Evolutionary conservation across 371 early-diverging fungal genomes (phyloP), one percentile per base, ranked within the genome.

Genomic region (Lichtheimia corymbifera): DNA sequence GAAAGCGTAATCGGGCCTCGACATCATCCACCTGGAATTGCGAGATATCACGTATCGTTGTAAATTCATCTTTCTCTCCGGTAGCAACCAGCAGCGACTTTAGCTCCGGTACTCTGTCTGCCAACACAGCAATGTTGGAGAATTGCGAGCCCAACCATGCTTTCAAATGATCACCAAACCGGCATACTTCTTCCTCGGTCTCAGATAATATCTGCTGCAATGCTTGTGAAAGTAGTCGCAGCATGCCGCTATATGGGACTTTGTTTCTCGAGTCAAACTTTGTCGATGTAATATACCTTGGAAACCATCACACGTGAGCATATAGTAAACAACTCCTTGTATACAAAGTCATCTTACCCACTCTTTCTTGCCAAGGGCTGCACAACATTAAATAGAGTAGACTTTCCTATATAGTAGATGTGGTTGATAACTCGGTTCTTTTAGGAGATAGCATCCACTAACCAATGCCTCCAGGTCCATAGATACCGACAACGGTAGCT

Each of bases 171-270:
- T 63, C 59, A 49, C 76, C 65, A 12, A 79, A 74, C 5, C 45
- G 30, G 28, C 70, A 65, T 30, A 68, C 74, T 18, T 76, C 74
- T 9, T 74, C 77, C 49, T 70, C 72, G 0, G 79, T 68, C 54
- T 79, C 76, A 5, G 76, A 74, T 28, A 79, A 56, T 20, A 79
- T 72, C 49, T 79, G 79, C 28, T 76, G 76, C 20, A 79, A 35
- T 6, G 74, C 71, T 55, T 76, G 76, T 13, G 79, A 79, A 18
- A 79, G 53, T 13, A 67, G 73, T 24, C 69, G 71, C 12, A 76
- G 53, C 9, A 79, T 70, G 35, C 74, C 68, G 15, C 72, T 70
- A 51, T 76, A 79, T 20, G 79, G 79, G 20, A 64, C 62, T 50
- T 68, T 67, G 24, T 76, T 74, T 30, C 79, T 59, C 11, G 67